Conservation (phyloP, 2,329 filamentous ascomycete genomes). For the Trichoderma endophyticum region DNA sequence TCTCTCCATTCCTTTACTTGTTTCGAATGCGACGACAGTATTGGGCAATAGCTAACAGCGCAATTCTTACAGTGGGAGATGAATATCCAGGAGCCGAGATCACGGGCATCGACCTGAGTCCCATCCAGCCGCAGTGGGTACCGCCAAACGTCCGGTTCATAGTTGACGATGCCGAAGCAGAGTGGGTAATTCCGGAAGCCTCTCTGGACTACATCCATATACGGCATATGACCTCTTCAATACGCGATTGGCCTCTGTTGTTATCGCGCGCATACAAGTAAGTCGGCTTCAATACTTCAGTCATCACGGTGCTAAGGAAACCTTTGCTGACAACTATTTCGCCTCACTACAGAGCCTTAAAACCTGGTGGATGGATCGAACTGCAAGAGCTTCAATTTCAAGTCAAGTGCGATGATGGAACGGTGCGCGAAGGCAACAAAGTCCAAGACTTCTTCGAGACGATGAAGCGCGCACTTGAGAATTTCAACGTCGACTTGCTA, state of each 20-base stretch:
- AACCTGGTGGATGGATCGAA: slow-evolving; percentile 47
- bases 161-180: slow-evolving; percentile 34
- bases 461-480: slow-evolving; percentile 28
- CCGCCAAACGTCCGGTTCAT: slow-evolving; percentile 38
- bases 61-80: slow-evolving; percentile 32
- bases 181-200: slow-evolving; percentile 42
- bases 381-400: slow-evolving; percentile 34
- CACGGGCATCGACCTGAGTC: slow-evolving; percentile 39
- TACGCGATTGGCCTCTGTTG: slow-evolving; percentile 29
- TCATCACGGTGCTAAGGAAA: accelerated
- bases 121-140: slow-evolving; percentile 34
- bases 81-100: slow-evolving; percentile 38
- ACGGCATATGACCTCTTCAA: slow-evolving; percentile 29
- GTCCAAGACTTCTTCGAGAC: slow-evolving; percentile 31
- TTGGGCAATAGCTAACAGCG: background rate
- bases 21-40: too few relatives aligned
- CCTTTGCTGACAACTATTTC: background rate
- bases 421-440: slow-evolving; percentile 25
- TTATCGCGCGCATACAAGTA: slow-evolving; percentile 8
- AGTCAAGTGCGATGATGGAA: slow-evolving; percentile 31
- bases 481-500: slow-evolving; percentile 32
- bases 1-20: too few relatives aligned
- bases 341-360: slow-evolving; percentile 25
- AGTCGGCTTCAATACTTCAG: background rate
- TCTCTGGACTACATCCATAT: slow-evolving; percentile 34